Percentiles rank a stretch among this genome's conserved stretches.
These are phyloP conservation scores for Cornus controversa DNA, from an alignment of 148 eudicot genomes.

Conservation along the genomic window DNA sequence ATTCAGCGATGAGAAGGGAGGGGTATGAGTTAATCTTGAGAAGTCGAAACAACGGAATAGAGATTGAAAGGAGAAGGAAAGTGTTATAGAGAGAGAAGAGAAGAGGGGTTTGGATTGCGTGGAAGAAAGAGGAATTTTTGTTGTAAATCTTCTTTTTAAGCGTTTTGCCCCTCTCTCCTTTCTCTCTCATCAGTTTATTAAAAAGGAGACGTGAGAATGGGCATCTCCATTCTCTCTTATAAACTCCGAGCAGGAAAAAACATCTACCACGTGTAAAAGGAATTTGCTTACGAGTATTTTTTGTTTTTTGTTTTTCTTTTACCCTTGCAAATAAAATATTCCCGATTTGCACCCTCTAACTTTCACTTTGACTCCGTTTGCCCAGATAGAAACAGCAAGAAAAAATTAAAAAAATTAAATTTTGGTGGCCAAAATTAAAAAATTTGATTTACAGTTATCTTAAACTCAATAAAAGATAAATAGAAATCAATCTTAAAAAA, in stretches of 20 bases:
- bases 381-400: no score
- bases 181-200: background rate
- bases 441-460: no score
- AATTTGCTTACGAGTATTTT: no score
- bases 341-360: no score
- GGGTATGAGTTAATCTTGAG: background rate
- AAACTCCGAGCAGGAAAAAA: background rate
- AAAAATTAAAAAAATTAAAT: no score
- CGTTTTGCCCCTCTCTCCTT: background rate
- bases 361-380: no score
- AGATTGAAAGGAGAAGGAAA: background rate
- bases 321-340: no score
- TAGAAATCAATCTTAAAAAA: no score
- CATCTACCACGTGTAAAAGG: no score
- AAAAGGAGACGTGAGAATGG: constrained; percentile 13
- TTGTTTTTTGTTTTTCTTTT: no score
- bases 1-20: background rate
- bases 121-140: constrained; percentile 22
- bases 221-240: background rate
- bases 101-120: constrained; percentile 34
- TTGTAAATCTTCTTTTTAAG: background rate
- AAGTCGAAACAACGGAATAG: background rate
- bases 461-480: no score
- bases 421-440: no score
- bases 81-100: background rate